Evolutionary conservation across 1,284 basidiomycete genomes (phyloP), one percentile per base, ranked within the genome.

Genomic region (Gomphus bonarii): DNA sequence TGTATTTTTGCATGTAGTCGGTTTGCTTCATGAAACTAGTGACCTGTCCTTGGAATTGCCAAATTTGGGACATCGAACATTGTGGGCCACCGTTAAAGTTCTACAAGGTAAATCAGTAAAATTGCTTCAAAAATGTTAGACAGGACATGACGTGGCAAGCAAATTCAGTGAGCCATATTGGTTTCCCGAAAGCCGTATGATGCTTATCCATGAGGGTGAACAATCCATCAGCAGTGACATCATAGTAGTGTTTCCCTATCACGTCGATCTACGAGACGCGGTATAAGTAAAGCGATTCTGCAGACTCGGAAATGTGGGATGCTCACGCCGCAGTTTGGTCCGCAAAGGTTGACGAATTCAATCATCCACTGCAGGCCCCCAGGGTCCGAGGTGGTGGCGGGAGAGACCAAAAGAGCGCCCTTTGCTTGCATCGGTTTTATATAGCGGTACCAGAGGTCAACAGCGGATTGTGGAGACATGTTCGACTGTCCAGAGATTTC

Each of bases 81-180:
- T 86, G 83, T 1, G 73, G 65, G 36, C 78, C 79, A 40, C 54
- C 56, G 48, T 59, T 61, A 71, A 84, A 91, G 72, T 83, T 78
- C 77, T 88, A 66, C 58, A 60, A 43, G 59, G 44, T 51, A 35
- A 63, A 42, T 60, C 51, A 56, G 59, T 57, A 48, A 51, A 53
- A 48, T 58, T 50, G 30, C 36, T 20, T 50, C 36, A 22, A 47
- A 18, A 50, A 1, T 43, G 1, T 3, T 16, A 47, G 25, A 25
- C 1, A n/a, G 55, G 4, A 61, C 66, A 31, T 61, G n/a, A 82
- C 82, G 72, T 81, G 73, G 70, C 80, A 81, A 61, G 82, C 85
- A 64, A 78, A 81, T 67, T 91, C 89, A 3, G 87, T 89, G 55
- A 87, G 68, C 76, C 74, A 77, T 56, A 91, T 73, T 14, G 72